Evolutionary conservation across 768 basidiomycete genomes (phyloP), one percentile per base, ranked within the genome.

Genomic region (Mrakia frigida): DNA sequence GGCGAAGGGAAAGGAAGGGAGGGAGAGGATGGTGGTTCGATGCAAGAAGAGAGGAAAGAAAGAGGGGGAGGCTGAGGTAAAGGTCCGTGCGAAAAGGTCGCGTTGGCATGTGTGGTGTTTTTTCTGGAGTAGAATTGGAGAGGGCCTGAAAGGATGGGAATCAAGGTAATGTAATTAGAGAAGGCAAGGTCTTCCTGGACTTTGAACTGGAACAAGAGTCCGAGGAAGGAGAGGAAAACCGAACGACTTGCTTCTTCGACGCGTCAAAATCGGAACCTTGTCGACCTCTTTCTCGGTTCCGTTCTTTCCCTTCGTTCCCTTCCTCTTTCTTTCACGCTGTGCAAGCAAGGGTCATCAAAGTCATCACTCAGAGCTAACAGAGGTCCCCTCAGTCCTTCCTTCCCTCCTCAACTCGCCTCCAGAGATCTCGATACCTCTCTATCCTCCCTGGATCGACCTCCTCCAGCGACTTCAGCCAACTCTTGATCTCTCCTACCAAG

Each of bases 351-450:
- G 10, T 39, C 25, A 39, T 68, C 65, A 68, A 39, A 41, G 18
- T n/a, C 35, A n/a, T 25, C 25, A 23, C 37, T 23, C 63, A 14
- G n/a, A n/a, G 11, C 7, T n/a, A 31, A 21, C 13, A 9, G 10
- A 33, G 18, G 33, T 7, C 25, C 4, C 25, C 65, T 37, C 33
- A 37, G 3, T n/a, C 18, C 35, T 33, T 23, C 33, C 31, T 33
- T 28, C 61, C 35, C 14, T n/a, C 60, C 16, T 70, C 69, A 14
- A 72, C 46, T 7, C 53, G 10, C 50, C 35, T 59, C 33, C 53
- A 43, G 70, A 92, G 83, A 46, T 90, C 90, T 77, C 85, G 81
- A 82, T 98, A 97, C 80, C 94, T 86, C 73, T 84, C 85, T 74
- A 83, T 85, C 76, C 95, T 86, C 79, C 86, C 84, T 6, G 88